These are phyloP conservation scores for Beauveria caledonica DNA, from an alignment of 2,329 filamentous ascomycete species.

Conservation along the genomic window DNA sequence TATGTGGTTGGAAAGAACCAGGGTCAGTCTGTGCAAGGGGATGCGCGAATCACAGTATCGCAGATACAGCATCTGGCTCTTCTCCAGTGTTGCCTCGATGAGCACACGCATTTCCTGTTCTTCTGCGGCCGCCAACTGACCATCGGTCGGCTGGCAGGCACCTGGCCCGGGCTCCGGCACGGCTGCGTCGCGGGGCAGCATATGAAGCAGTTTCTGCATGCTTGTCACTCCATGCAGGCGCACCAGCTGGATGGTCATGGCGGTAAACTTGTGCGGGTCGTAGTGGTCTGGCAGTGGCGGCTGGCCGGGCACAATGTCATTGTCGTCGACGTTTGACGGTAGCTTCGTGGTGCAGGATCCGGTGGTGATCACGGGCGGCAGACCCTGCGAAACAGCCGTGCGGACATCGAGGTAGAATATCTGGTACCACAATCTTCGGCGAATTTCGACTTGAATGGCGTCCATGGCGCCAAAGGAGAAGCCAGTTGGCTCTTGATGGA, in stretches of 20 bases:
- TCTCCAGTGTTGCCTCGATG: not conserved
- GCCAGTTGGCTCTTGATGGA: not conserved
- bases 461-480: not conserved
- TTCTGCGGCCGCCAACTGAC: not conserved
- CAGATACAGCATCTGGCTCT: not conserved
- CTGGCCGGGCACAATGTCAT: not conserved
- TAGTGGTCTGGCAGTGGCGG: not conserved
- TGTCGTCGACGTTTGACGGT: not conserved
- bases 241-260: not conserved
- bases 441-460: not conserved
- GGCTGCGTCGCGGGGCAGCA: not conserved
- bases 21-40: not conserved
- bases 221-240: not conserved
- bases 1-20: not conserved
- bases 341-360: not conserved
- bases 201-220: not conserved
- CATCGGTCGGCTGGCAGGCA: not conserved
- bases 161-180: not conserved
- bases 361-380: not conserved
- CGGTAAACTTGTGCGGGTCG: not conserved
- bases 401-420: not conserved
- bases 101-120: not conserved
- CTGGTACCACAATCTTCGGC: not conserved
- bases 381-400: not conserved
- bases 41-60: not conserved